Evolutionary conservation across 257 asterid genomes (phyloP), one percentile per base, ranked within the genome.

Genomic region (Petunia axillaris): DNA sequence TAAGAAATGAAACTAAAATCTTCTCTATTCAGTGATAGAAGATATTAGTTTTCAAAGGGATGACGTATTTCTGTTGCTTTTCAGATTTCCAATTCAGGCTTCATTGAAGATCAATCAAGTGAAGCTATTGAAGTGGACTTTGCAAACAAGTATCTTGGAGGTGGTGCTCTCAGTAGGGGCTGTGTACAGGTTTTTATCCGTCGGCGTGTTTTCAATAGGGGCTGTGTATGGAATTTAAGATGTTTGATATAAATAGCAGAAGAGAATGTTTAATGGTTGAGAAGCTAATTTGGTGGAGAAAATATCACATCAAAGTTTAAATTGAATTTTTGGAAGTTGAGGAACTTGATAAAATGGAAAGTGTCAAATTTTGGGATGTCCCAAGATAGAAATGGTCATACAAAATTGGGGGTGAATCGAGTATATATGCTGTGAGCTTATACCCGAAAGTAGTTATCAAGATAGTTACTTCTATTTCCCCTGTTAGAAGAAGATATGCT

Each of bases 81-180:
- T 14, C 83, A 95, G 99, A 97, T 89, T 84, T 77, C 64, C 44
- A 71, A 65, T 75, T 87, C 90, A 65, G 95, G 97, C 64, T 86
- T 91, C 54, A 95, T 95, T 64, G 98, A 93, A 86, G 97, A 95
- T 87, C 97, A 90, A 46, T 37, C 82, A 48, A 55, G 53, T 41
- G 97, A 92, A 81, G 94, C 93, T 79, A 86, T 95, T 76, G 98
- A 93, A 87, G 97, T 93, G 71, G 99, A 95, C 87, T 93, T 95
- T 68, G 99, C 99, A 46, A 95, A 93, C 83, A 89, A 87, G 84
- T 89, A 82, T 85, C 79, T 95, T 35, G 99, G 99, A 65, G 99
- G 99, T 83, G 99, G 99, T 75, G 97, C 94, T 80, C 97, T 95
- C 15, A n/a, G 53, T 59, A 81, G 86, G 44, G 99, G 99, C 66